Percentiles rank a stretch among this genome's conserved stretches.
These are phyloP conservation scores for Backusella circina DNA, from an alignment of 192 early-diverging fungal species.

Conservation along the genomic window DNA sequence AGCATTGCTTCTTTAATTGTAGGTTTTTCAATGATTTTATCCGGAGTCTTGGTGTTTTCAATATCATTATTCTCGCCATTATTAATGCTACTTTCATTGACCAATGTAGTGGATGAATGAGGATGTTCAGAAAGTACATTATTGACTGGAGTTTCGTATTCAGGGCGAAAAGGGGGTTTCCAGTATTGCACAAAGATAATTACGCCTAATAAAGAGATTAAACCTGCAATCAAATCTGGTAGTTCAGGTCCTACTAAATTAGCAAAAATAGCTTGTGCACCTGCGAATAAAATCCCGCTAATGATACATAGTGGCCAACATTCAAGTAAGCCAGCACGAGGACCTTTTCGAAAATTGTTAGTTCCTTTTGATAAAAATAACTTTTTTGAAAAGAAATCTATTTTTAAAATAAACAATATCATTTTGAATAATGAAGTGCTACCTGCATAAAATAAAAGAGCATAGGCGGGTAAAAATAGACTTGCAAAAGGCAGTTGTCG, in stretches of 20 bases:
- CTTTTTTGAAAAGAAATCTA: neutral
- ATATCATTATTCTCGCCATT: neutral
- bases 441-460: constrained; percentile 29
- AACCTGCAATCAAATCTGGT: constrained; percentile 33
- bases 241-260: constrained; percentile 38
- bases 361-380: neutral
- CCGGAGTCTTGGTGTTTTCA: neutral
- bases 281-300: constrained; percentile 28
- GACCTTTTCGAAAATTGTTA: neutral
- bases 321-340: constrained; percentile 21
- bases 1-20: constrained; percentile 15
- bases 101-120: neutral
- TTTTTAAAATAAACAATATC: neutral
- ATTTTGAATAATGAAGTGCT: neutral
- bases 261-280: constrained; percentile 31
- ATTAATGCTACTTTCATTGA: neutral
- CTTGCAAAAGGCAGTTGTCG: constrained; percentile 27
- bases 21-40: neutral
- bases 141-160: constrained; percentile 20
- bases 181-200: constrained; percentile 34
- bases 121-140: neutral
- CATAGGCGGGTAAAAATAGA: constrained; percentile 34
- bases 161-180: constrained; percentile 29
- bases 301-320: constrained; percentile 29
- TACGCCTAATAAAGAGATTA: constrained; percentile 26